These are phyloP conservation scores for Aspergillus viridinutans DNA, from an alignment of 2,329 filamentous ascomycete genomes.

Conservation along the genomic window DNA sequence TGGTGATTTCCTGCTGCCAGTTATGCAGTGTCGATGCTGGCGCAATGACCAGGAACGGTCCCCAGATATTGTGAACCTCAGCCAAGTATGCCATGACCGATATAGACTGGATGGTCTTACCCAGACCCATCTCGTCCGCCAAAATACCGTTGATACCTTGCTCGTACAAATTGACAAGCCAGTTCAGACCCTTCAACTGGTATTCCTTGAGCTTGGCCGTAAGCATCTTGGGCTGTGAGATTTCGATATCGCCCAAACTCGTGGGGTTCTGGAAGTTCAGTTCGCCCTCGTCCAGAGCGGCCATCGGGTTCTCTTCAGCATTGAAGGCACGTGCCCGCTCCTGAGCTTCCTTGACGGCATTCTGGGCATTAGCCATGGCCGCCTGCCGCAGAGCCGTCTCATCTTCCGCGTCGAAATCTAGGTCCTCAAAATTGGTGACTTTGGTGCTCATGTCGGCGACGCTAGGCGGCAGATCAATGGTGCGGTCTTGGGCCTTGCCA, in stretches of 20 bases:
- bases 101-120: slow-evolving; percentile 98
- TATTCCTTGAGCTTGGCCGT: slow-evolving; percentile 96
- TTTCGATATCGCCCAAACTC: slow-evolving; percentile 87
- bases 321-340: slow-evolving; percentile 92
- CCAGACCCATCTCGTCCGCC: slow-evolving; percentile 98
- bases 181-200: slow-evolving; percentile 97
- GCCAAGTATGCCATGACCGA: slow-evolving; percentile 99
- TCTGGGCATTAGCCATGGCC: slow-evolving; percentile 92
- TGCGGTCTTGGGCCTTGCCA: slow-evolving; percentile 35
- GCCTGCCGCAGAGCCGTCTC: slow-evolving; percentile 76
- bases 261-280: slow-evolving; percentile 99
- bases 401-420: slow-evolving; percentile 94
- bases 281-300: slow-evolving; percentile 85
- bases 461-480: slow-evolving; percentile 46
- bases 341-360: slow-evolving; percentile 90
- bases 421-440: slow-evolving; percentile 88
- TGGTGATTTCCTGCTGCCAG: slow-evolving; percentile 97
- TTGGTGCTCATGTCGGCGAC: slow-evolving; percentile 56
- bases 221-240: slow-evolving; percentile 89
- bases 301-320: slow-evolving; percentile 60
- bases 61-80: slow-evolving; percentile 97
- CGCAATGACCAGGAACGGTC: slow-evolving; percentile 92
- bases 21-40: slow-evolving; percentile 96
- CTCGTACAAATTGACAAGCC: slow-evolving; percentile 98
- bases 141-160: slow-evolving; percentile 99